These are phyloP conservation scores for Eucalyptus coolabah DNA, from an alignment of 345 rosid species.

Conservation along the genomic window DNA sequence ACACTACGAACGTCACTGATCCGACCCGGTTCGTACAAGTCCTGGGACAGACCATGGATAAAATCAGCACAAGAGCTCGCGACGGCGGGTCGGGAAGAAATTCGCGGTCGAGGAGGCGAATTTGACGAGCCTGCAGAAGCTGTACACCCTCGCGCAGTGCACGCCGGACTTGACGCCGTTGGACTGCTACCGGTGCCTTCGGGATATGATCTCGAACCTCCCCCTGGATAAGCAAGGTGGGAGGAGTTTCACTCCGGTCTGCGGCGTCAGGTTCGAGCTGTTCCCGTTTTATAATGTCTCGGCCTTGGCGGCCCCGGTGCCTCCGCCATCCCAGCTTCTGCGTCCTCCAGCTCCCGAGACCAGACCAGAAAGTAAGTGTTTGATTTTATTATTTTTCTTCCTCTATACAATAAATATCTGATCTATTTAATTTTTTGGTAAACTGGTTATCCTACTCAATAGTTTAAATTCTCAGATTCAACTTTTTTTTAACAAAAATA, in stretches of 20 bases:
- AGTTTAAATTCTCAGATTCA: not conserved
- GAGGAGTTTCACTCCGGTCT: too few species aligned
- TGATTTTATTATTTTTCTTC: not conserved
- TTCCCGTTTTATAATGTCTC: too few species aligned
- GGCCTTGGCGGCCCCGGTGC: too few species aligned
- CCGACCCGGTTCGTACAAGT: not conserved
- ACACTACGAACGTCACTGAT: not conserved
- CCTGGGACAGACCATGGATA: not conserved
- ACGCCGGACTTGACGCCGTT: conserved; percentile 9
- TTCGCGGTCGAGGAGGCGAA: not conserved
- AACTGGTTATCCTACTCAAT: not conserved
- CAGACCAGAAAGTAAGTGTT: not conserved
- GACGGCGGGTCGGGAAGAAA: not conserved
- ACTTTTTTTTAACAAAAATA: not conserved
- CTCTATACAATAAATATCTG: not conserved
- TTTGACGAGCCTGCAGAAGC: not conserved
- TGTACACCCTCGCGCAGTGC: conserved; percentile 7
- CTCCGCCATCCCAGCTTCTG: too few species aligned
- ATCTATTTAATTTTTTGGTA: not conserved
- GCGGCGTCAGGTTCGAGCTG: too few species aligned
- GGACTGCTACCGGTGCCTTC: conserved; percentile 27
- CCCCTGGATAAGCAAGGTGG: not conserved
- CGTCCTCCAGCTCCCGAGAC: too few species aligned
- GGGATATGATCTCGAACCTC: not conserved
- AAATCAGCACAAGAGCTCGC: not conserved